A percentile compares a stretch with the other conserved stretches of the same genome.
Evolutionary conservation across 1,139 yeast genomes (phyloP).

Genomic region (Taphrina sp.): DNA sequence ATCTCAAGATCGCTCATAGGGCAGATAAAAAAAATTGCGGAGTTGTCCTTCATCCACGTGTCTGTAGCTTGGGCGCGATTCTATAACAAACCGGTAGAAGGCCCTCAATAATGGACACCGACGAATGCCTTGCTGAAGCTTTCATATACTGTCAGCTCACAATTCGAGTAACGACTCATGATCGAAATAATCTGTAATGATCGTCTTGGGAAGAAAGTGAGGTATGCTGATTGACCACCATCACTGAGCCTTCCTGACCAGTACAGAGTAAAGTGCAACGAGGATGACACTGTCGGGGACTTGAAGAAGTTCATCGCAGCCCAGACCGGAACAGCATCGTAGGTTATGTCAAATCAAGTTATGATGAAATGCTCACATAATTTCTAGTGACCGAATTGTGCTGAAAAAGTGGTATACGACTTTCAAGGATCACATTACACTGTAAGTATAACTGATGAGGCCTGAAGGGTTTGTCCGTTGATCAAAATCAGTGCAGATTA

Average conservation of each 20-base stretch:
- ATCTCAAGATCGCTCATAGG: too few species aligned
- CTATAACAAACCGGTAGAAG: too few species aligned
- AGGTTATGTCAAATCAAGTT: neutral
- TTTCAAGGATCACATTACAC: constrained; percentile 80
- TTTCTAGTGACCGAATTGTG: constrained; percentile 6
- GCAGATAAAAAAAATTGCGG: too few species aligned
- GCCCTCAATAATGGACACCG: too few species aligned
- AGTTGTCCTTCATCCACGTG: too few species aligned
- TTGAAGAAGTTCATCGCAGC: constrained; percentile 78
- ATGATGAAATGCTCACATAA: too few species aligned
- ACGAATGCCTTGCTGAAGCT: too few species aligned
- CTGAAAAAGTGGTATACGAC: constrained; percentile 53
- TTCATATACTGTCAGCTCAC: too few species aligned
- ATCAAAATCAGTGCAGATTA: constrained; percentile 61
- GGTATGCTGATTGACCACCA: constrained; percentile 55
- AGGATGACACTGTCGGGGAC: constrained; percentile 86
- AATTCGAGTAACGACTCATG: constrained; percentile 1
- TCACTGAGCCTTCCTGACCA: neutral
- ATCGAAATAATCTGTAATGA: constrained; percentile 33
- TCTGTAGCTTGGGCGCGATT: too few species aligned
- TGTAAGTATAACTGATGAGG: constrained; percentile 41
- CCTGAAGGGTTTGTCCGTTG: neutral
- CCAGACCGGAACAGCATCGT: constrained; percentile 67
- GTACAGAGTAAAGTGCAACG: constrained; percentile 53
- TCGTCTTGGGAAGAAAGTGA: constrained; percentile 81